phyloP scores from a whole-genome alignment of 179 eudicot genomes.

The Beta macrorhiza region DNA sequence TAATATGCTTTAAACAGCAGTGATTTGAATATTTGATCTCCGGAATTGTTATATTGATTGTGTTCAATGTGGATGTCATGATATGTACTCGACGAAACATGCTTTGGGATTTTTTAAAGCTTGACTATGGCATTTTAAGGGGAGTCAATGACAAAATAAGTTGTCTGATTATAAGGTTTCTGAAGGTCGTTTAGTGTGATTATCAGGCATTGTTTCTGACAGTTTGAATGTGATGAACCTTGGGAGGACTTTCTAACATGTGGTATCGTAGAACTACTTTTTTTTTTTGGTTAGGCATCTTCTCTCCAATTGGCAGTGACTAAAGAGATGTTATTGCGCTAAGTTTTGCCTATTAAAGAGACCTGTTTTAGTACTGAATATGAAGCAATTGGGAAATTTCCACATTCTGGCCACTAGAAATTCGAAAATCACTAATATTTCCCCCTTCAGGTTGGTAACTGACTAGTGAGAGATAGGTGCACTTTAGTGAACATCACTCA shows the following conservation, averaged over 20 bases:
- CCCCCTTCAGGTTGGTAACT: not conserved
- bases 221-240: not conserved
- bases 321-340: too few relatives aligned
- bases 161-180: too few relatives aligned
- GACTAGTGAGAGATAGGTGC: not conserved
- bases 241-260: not conserved
- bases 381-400: not conserved
- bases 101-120: not conserved
- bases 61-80: not conserved
- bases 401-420: not conserved
- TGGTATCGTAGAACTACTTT: not conserved
- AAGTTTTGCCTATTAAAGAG: not conserved
- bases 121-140: too few relatives aligned
- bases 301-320: too few relatives aligned
- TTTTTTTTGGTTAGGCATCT: too few relatives aligned
- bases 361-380: not conserved
- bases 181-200: too few relatives aligned
- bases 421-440: not conserved
- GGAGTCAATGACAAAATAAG: too few relatives aligned
- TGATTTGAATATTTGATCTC: too few relatives aligned
- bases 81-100: not conserved
- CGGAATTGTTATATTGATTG: not conserved
- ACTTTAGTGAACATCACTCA: not conserved
- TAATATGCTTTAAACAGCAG: not conserved
- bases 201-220: too few relatives aligned